Evolutionary conservation across 495 filamentous ascomycete species (phyloP).

Genomic region (Hypoxylon subgilvum): DNA sequence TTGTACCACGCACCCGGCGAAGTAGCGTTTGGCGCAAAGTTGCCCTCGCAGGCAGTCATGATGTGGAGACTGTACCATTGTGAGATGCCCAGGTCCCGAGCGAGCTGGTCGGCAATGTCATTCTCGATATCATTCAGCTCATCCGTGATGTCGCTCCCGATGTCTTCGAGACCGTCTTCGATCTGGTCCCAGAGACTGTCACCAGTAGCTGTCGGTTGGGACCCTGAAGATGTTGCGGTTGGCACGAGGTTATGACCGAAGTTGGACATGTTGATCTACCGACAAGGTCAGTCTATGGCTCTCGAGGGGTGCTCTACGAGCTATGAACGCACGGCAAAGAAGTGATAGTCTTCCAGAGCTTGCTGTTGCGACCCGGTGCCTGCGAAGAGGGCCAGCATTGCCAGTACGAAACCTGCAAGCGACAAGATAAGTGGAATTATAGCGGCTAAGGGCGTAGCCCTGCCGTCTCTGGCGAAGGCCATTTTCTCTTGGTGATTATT

Average conservation of each 20-base stretch:
- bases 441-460: conserved; percentile 39
- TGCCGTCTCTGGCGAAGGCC: conserved; percentile 30
- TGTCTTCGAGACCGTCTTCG: conserved; percentile 34
- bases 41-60: conserved; percentile 71
- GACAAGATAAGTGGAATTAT: conserved; percentile 54
- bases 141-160: conserved; percentile 43
- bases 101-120: conserved; percentile 54
- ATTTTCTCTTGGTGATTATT: conserved; percentile 1
- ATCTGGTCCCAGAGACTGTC: conserved; percentile 32
- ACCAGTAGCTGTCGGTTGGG: conserved; percentile 26
- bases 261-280: conserved; percentile 68
- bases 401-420: conserved; percentile 69
- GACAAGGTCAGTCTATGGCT: conserved; percentile 15
- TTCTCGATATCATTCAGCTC: conserved; percentile 45
- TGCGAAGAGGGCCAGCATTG: conserved; percentile 73
- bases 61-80: conserved; percentile 78
- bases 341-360: conserved; percentile 62
- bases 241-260: conserved; percentile 60
- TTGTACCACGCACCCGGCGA: conserved; percentile 54
- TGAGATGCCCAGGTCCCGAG: conserved; percentile 60
- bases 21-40: conserved; percentile 61
- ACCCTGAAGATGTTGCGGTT: conserved; percentile 33
- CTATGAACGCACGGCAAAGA: conserved; percentile 65
- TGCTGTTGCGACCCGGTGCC: conserved; percentile 59
- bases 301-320: not conserved